Evolutionary conservation across 768 basidiomycete species (phyloP), one percentile per base, ranked within the genome.

Genomic region (Termitomyces sp.): DNA sequence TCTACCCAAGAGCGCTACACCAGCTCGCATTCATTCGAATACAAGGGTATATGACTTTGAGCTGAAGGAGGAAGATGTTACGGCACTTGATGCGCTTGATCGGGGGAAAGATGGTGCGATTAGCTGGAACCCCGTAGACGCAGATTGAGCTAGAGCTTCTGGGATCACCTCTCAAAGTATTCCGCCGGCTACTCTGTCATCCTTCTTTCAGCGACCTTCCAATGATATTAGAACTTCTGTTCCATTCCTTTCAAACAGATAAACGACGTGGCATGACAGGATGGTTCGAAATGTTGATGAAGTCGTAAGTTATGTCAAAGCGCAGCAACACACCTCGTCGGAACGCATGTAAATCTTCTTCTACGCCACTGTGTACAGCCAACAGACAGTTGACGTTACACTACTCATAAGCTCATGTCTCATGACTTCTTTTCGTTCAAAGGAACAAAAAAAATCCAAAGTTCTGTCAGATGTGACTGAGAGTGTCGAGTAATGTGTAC

Each of bases 101-200:
- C 72, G 76, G 51, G 94, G 90, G 0, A 78, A 84, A 52, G 79
- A 76, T 0, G 93, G 93, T 2, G 83, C 87, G 0, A 72, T 90
- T 45, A 86, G 81, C 60, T 96, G 93, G 94, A 92, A 96, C 65
- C 92, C 92, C 6, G 81, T 93, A 32, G 78, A 89, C 62, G 77
- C 69, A 18, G 69, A 74, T 33, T 26, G 44, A 20, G n/a, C 20
- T 40, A 45, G 44, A 18, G 6, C 32, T 53, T 33, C 40, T 24
- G 40, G 24, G 30, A n/a, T 16, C 16, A n/a, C 36, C 18, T n/a
- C 38, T 40, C n/a, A 24, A 38, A n/a, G 4, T 5, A 43, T 53
- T 16, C 53, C 24, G 22, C 16, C 14, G 36, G 38, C 22, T 46
- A 6, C 42, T 35, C 20, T 54, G 35, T 18, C 40, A n/a, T 42